Evolutionary conservation across 2,329 filamentous ascomycete genomes (phyloP), one percentile per base, ranked within the genome.

Genomic region (Whalleya microplaca): DNA sequence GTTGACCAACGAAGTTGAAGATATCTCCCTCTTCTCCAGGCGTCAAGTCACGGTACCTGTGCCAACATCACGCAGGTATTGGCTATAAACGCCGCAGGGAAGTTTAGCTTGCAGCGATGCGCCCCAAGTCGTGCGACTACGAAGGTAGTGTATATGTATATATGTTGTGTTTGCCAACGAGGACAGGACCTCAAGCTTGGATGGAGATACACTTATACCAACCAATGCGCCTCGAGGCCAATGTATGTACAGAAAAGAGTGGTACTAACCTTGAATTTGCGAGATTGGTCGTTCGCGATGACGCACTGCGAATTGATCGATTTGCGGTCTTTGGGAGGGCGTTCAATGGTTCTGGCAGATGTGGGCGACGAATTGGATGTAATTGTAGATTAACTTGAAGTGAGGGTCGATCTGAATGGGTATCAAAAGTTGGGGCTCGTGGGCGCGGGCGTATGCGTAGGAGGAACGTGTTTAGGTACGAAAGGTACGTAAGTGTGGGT

Each of bases 1-100:
- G 50, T 47, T 29, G 23, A 51, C 60, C 60, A 63, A 56, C 58
- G 45, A 61, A 55, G 55, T 56, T 58, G 48, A 21, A 61, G 55
- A 58, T 45, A 20, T 50, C 52, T 60, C 14, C 6, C 48, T 51
- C 42, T 49, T 49, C 37, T 52, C 58, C 51, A 50, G 18, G 53
- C 23, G 49, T 47, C 47, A 50, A 45, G 44, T 56, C 32, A 16
- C 32, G 14, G 10, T 37, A 16, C 14, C 32, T 37, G 9, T 7
- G 7, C 32, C 32, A 37, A 37, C 9, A 37, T 16, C 32, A 37
- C 32, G 10, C 10, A 16, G 4, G 32, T 16, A 37, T 37, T 37
- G 32, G 32, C 10, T 37, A 37, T 37, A 49, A 53, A 23, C 27
- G 53, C 29, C 47, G 44, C 41, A 46, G 29, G 42, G 55, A 45